A percentile compares a stretch with the other conserved stretches of the same genome.
Evolutionary conservation across 1,139 yeast genomes (phyloP).

Genomic region (Suhomyces wounanorum): DNA sequence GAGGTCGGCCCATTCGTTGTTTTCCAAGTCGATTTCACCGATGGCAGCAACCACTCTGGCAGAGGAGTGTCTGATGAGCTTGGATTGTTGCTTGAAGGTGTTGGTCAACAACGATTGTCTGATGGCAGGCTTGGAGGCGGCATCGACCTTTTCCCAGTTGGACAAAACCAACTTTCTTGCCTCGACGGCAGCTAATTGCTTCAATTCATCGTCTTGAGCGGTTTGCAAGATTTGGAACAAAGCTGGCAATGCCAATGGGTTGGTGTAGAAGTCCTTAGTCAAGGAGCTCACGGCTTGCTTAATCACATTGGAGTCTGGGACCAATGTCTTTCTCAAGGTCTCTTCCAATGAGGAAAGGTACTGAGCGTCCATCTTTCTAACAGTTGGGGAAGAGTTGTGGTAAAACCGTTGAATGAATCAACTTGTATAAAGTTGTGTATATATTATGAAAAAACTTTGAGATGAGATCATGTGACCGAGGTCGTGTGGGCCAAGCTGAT

Average conservation of each 20-base stretch:
- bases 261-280: constrained; percentile 72
- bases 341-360: constrained; percentile 71
- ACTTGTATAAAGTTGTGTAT: constrained; percentile 3
- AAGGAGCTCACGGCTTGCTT: constrained; percentile 80
- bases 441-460: constrained; percentile 14
- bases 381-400: constrained; percentile 8
- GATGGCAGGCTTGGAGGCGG: constrained; percentile 56
- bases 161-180: constrained; percentile 77
- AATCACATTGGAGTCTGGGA: constrained; percentile 75
- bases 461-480: constrained; percentile 15
- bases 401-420: constrained; percentile 4
- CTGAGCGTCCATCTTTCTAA: constrained; percentile 60
- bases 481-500: constrained; percentile 7
- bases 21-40: constrained; percentile 70
- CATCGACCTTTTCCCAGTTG: constrained; percentile 70
- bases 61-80: constrained; percentile 81
- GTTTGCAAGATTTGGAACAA: constrained; percentile 78
- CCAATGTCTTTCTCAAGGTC: constrained; percentile 73
- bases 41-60: constrained; percentile 89
- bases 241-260: constrained; percentile 75
- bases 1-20: constrained; percentile 74
- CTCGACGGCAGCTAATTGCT: constrained; percentile 93
- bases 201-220: constrained; percentile 60
- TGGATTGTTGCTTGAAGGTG: constrained; percentile 58
- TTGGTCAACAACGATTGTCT: constrained; percentile 67